Evolutionary conservation across 352 stramenopile genomes (phyloP), one percentile per base, ranked within the genome.

Genomic region (Nothophytophthora sp.): DNA sequence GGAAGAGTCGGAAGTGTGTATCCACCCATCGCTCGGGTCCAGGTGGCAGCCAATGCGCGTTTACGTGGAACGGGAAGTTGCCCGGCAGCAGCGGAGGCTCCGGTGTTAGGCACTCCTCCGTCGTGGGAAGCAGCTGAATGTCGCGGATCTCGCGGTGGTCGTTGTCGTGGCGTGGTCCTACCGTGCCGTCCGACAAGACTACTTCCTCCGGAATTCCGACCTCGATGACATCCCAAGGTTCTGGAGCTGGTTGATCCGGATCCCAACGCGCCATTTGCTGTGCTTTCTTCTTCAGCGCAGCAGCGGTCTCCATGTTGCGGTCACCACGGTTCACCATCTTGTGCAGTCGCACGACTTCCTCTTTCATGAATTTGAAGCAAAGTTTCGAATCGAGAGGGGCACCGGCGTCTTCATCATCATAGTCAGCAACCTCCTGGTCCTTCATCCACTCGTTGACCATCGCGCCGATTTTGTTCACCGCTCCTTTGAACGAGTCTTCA

Each of bases 1-100:
- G 57, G 44, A 71, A 74, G 12, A 79, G 44, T 18, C 69, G 65
- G 51, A 79, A 79, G 36, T 79, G 69, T 4, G 65, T 75, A 29
- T 79, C 69, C 6, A 79, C 48, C 65, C 63, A 76, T 9, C 65
- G 64, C 15, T 73, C 65, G 16, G 66, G 66, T 43, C 66, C 63
- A 15, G 65, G 57, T 3, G 61, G 62, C 47, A 79, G 42, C 66
- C 66, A 75, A 49, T 79, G 65, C 10, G 61, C 69, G 46, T 70
- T 71, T 12, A 49, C 48, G 27, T 72, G 65, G 37, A 74, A 75
- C 23, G 54, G 50, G 36, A 63, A 74, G 15, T 76, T 76, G 1
- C 63, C 69, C 23, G 69, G 69, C 20, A 79, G 25, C 10, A 68
- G 16, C 3, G 61, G 69, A 15, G 45, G 22, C 15, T 76, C 42